Evolutionary conservation across 345 rosid genomes (phyloP).

Genomic region (Barbarea vulgaris): DNA sequence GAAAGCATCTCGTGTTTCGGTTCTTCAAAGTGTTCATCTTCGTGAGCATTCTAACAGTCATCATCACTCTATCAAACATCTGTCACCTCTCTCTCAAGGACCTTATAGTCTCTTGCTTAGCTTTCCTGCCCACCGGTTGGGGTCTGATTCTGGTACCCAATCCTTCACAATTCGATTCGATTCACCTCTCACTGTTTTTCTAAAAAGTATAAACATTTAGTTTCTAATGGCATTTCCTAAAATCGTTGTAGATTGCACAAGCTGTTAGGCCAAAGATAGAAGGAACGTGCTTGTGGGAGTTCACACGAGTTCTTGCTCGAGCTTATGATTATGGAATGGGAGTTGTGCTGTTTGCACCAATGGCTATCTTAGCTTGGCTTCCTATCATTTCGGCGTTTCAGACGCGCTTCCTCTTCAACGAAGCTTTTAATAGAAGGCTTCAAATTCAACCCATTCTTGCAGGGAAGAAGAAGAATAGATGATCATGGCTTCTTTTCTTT

Average conservation of each 20-base stretch:
- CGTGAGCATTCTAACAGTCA: slow-evolving; percentile 64
- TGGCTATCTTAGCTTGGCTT: slow-evolving; percentile 90
- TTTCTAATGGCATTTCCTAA: not conserved
- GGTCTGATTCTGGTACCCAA: slow-evolving; percentile 78
- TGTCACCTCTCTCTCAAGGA: slow-evolving; percentile 78
- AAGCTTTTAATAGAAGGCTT: slow-evolving; percentile 79
- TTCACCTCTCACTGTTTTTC: not conserved
- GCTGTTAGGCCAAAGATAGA: slow-evolving; percentile 82
- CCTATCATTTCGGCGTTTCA: slow-evolving; percentile 88
- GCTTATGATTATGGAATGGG: slow-evolving; percentile 98
- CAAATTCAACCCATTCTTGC: slow-evolving; percentile 93
- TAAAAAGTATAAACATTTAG: not conserved
- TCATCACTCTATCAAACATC: slow-evolving; percentile 62
- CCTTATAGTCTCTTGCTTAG: slow-evolving; percentile 76
- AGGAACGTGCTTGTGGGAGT: slow-evolving; percentile 74
- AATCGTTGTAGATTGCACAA: slow-evolving; percentile 70
- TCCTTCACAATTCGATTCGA: not conserved
- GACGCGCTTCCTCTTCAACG: slow-evolving; percentile 87
- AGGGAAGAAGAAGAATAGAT: slow-evolving; percentile 68
- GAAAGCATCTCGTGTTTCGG: slow-evolving; percentile 70
- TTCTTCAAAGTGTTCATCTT: slow-evolving; percentile 86
- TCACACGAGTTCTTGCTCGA: slow-evolving; percentile 69
- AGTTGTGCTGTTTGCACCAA: slow-evolving; percentile 71
- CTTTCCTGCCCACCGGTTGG: slow-evolving; percentile 96
- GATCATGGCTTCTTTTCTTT: not conserved